phyloP scores from a whole-genome alignment of 352 stramenopile species.

The Globisporangium spiculum region DNA sequence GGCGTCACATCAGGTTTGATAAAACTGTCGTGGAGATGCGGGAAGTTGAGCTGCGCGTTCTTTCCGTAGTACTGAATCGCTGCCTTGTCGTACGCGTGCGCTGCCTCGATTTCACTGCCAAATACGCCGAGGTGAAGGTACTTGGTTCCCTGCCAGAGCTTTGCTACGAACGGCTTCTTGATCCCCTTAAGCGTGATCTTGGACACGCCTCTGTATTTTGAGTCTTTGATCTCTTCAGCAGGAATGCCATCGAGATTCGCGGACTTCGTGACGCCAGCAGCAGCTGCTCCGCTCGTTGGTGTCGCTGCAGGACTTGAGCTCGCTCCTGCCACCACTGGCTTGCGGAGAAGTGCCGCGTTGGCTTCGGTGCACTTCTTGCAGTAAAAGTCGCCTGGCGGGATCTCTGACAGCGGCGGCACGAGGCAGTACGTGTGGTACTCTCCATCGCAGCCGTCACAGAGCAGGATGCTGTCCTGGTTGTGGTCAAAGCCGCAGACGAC shows the following conservation, averaged over 20 bases:
- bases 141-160: slow-evolving; percentile 62
- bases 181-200: slow-evolving; percentile 77
- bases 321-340: slow-evolving; percentile 26
- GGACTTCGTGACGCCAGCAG: slow-evolving; percentile 7
- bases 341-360: slow-evolving; percentile 38
- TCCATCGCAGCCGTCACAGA: slow-evolving; percentile 83
- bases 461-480: slow-evolving; percentile 76
- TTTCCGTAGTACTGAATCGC: slow-evolving; percentile 67
- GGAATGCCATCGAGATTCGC: slow-evolving; percentile 18
- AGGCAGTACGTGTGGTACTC: slow-evolving; percentile 88
- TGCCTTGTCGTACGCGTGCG: slow-evolving; percentile 79
- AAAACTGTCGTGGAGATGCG: slow-evolving; percentile 72
- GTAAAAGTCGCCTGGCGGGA: slow-evolving; percentile 81
- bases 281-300: background rate
- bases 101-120: slow-evolving; percentile 74
- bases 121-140: slow-evolving; percentile 71
- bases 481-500: slow-evolving; percentile 67
- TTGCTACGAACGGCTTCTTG: slow-evolving; percentile 81
- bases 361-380: slow-evolving; percentile 65
- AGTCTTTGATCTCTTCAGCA: slow-evolving; percentile 55
- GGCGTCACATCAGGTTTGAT: slow-evolving; percentile 36
- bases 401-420: slow-evolving; percentile 62
- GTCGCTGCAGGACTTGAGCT: background rate
- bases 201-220: slow-evolving; percentile 77
- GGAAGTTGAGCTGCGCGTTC: slow-evolving; percentile 73